Evolutionary conservation across 2,329 filamentous ascomycete species (phyloP), one percentile per base, ranked within the genome.

Genomic region (Talaromyces amestolkiae): DNA sequence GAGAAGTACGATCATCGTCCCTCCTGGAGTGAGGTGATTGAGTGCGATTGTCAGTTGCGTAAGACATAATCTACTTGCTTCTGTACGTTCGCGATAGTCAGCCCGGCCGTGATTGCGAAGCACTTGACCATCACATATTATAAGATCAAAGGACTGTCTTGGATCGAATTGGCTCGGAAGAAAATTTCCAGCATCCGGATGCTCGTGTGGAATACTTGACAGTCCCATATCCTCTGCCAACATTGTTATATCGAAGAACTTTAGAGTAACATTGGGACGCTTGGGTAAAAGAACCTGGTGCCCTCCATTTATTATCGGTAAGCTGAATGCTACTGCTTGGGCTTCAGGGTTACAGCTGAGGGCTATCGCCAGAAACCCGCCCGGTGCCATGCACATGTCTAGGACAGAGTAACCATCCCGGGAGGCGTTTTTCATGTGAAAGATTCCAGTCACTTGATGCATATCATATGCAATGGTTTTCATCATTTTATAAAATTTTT

Each of bases 371-470:
- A 82, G 72, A 68, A 85, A 87, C 1, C 82, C 85, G 4, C 85
- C 85, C 0, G 85, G 85, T 0, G 85, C 85, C 76, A 84, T 81
- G 71, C 85, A 86, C 67, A 86, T 76, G 68, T 87, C 85, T 1
- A 88, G 79, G 22, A 87, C 69, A 35, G 54, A 61, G 11, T 54
- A 54, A 10, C 39, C 47, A 27, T 58, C 54, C 24, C 24, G 41
- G 41, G 41, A 27, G 6, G 43, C 11, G 0, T n/a, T 54, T 41
- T 65, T 45, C 19, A 70, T 66, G 22, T 37, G 43, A 58, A 72
- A 70, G 22, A 51, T 63, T 11, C 37, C 22, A 47, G 61, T 63
- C n/a, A 43, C 37, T 58, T 10, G 49, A 45, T 63, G 49, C 61
- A 63, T 63, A 37, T 63, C 37, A 56, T 58, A 19, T 33, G 22